Percentiles rank a stretch among this genome's conserved stretches.
Conservation (phyloP, 495 filamentous ascomycete species). For the Podospora tetraspora region DNA sequence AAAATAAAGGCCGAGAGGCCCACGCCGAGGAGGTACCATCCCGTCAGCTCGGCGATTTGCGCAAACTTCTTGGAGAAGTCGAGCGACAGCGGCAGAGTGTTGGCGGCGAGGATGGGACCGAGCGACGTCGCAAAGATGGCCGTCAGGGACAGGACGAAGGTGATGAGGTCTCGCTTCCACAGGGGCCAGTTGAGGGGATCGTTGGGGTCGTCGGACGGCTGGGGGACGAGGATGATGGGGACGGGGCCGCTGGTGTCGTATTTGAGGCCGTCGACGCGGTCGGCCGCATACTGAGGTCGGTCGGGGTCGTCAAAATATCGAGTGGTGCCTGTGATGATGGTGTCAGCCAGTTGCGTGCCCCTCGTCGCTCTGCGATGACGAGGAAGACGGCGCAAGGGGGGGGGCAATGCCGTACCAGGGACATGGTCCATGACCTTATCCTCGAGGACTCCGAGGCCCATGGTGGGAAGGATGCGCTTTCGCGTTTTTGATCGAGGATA, state of each 20-base stretch:
- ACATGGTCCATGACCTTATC: conserved; percentile 58
- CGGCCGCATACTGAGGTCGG: conserved; percentile 36
- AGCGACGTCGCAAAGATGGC: conserved; percentile 77
- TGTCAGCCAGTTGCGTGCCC: conserved; percentile 2
- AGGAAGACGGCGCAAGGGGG: background rate
- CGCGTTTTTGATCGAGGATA: background rate
- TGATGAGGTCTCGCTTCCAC: conserved; percentile 79
- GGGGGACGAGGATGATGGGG: conserved; percentile 72
- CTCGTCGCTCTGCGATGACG: background rate
- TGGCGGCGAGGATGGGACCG: conserved; percentile 80
- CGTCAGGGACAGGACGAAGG: conserved; percentile 67
- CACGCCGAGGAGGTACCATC: conserved; percentile 80
- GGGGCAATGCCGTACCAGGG: conserved; percentile 52
- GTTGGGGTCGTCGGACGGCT: conserved; percentile 75
- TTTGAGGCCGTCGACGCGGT: conserved; percentile 52
- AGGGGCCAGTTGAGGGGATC: conserved; percentile 84
- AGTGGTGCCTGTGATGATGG: conserved; percentile 51
- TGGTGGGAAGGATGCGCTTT: conserved; percentile 32
- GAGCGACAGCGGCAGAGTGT: conserved; percentile 65
- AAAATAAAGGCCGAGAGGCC: conserved; percentile 75
- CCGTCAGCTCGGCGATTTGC: conserved; percentile 73
- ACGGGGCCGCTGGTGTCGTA: conserved; percentile 62
- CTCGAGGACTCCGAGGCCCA: conserved; percentile 83
- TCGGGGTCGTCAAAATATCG: conserved; percentile 56
- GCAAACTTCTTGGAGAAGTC: conserved; percentile 57